Evolutionary conservation across 148 eudicot genomes (phyloP), one percentile per base, ranked within the genome.

Genomic region (Amaranthus cruentus): DNA sequence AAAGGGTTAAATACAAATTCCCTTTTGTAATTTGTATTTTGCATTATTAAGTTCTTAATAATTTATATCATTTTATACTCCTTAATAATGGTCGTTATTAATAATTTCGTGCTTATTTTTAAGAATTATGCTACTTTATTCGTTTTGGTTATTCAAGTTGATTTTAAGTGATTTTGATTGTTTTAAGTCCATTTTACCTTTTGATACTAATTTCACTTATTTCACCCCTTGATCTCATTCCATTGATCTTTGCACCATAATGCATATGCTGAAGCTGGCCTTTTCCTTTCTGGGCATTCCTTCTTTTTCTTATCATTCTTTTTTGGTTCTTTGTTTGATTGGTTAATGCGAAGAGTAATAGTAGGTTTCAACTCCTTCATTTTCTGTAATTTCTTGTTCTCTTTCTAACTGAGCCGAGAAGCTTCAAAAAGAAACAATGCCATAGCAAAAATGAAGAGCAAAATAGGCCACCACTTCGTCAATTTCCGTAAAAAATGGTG

Each of bases 201-300:
- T 18, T 18, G 18, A 18, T 18, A 18, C 18, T 18, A 18, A 18
- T 18, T 18, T 18, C 18, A 18, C 18, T 18, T 18, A 18, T 18
- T 18, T 18, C 18, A 18, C 18, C 18, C 18, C 18, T 18, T 18
- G 18, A 91, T 97, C 95, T 93, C 97, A 80, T 58, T 87, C 97
- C 97, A 94, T 70, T 89, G 90, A 78, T 94, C 98, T 87, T 91
- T 94, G 84, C 90, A 87, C 96, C 97, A 94, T 44, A 94, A 75
- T 42, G 80, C 81, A 78, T 94, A 91, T 38, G 96, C 81, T 61
- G 98, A 78, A 64, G 93, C 84, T 15, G 98, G 98, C 81, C 81
- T 89, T 77, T 94, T 91, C 74, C 70, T 83, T 44, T 88, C 84
- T 49, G 78, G 71, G 21, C 84, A 72, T 48, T 80, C 90, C 80